Percentiles rank a stretch among this genome's conserved stretches.
Conservation (phyloP, 1,284 basidiomycete species). For the Malassezia nana region DNA sequence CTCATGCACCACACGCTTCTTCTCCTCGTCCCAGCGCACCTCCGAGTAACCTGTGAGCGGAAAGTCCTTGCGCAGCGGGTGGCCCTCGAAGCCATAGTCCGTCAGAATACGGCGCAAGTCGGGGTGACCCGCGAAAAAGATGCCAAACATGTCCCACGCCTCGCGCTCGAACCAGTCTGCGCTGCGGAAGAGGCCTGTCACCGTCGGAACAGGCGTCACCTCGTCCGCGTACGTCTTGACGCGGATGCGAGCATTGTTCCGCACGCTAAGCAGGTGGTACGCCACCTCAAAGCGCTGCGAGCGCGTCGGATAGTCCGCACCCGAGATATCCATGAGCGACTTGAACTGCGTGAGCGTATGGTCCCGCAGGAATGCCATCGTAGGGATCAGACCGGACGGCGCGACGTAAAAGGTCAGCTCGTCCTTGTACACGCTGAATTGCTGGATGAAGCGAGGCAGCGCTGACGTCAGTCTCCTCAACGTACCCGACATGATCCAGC, state of each 20-base stretch:
- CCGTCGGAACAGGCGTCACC: conserved; percentile 83
- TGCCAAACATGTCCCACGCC: conserved; percentile 94
- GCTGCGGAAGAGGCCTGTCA: conserved; percentile 67
- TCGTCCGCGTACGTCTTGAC: conserved; percentile 98
- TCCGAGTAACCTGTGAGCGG: conserved; percentile 95
- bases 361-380: conserved; percentile 87
- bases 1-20: conserved; percentile 96
- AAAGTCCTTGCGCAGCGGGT: conserved; percentile 95
- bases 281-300: conserved; percentile 93
- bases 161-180: conserved; percentile 99
- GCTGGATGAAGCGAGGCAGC: conserved; percentile 46
- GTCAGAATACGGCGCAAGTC: conserved; percentile 94
- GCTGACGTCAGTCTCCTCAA: conserved; percentile 22
- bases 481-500: conserved; percentile 43
- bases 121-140: conserved; percentile 92
- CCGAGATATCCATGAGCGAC: conserved; percentile 80
- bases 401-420: conserved; percentile 82
- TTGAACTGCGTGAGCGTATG: conserved; percentile 95
- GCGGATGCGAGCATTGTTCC: conserved; percentile 64
- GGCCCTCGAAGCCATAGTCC: conserved; percentile 98
- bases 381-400: conserved; percentile 71
- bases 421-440: conserved; percentile 63
- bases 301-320: conserved; percentile 86
- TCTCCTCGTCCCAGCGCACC: conserved; percentile 94
- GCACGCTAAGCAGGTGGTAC: conserved; percentile 82